Conservation (phyloP, 441 rosid genomes). For the Erysimum pusillum region DNA sequence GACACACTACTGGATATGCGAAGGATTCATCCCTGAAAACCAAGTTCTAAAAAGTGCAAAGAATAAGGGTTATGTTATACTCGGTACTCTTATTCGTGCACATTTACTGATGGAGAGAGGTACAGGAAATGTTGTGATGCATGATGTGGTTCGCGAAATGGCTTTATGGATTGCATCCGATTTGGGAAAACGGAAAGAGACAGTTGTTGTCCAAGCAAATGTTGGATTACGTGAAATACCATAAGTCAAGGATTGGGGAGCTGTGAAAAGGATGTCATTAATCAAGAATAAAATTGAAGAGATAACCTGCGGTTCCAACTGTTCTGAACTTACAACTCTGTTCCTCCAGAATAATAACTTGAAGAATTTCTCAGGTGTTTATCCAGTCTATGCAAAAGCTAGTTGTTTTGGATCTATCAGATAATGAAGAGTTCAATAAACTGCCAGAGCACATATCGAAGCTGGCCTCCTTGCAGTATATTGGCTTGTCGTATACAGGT, state of each 20-base stretch:
- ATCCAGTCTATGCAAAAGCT: conserved; percentile 44
- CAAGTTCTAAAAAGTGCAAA: neutral
- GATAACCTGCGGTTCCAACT: neutral
- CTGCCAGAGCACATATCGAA: conserved; percentile 30
- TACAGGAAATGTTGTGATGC: neutral
- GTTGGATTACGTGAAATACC: conserved; percentile 34
- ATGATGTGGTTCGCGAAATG: conserved; percentile 54
- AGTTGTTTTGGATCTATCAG: conserved; percentile 45
- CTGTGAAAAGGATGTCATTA: conserved; percentile 42
- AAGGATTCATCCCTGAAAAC: conserved; percentile 10
- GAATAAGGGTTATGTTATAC: conserved; percentile 37
- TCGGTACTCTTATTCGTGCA: conserved; percentile 39
- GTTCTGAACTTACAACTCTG: conserved; percentile 43
- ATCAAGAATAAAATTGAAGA: conserved; percentile 39
- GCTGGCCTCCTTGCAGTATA: conserved; percentile 26
- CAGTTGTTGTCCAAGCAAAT: conserved; percentile 37
- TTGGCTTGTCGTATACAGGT: conserved; percentile 23
- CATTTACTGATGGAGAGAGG: conserved; percentile 35
- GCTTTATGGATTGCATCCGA: conserved; percentile 52
- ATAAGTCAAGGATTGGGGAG: conserved; percentile 30
- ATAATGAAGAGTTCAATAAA: neutral
- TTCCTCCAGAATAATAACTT: conserved; percentile 27
- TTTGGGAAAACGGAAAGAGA: conserved; percentile 20
- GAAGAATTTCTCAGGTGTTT: conserved; percentile 15
- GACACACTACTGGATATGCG: conserved; percentile 8